Evolutionary conservation across 129 eudicot genomes (phyloP).

Genomic region (Kitagawia praeruptora): DNA sequence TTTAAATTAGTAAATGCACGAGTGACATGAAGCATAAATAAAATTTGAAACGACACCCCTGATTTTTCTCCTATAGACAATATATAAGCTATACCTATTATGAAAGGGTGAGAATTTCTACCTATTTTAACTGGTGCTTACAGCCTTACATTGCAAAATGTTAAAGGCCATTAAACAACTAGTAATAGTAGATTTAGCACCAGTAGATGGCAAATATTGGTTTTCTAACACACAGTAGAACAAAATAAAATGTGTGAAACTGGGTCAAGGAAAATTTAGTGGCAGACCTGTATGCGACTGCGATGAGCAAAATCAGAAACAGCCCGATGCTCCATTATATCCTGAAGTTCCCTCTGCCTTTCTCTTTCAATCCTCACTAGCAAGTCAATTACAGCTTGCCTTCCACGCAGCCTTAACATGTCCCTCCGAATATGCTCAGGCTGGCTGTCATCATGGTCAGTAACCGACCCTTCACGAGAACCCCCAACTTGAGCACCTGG

Average conservation of each 20-base stretch:
- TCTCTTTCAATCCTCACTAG: constrained; percentile 90
- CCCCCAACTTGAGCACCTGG: constrained; percentile 28
- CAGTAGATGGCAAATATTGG: not conserved
- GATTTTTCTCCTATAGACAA: not conserved
- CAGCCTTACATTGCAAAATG: not conserved
- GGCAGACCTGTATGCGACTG: constrained; percentile 86
- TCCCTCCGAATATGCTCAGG: constrained; percentile 91
- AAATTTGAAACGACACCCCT: not conserved
- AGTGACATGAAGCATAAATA: not conserved
- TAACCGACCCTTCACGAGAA: constrained; percentile 42
- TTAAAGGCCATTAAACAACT: not conserved
- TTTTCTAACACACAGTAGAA: not conserved
- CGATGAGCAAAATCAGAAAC: constrained; percentile 99
- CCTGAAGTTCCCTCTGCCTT: constrained; percentile 89
- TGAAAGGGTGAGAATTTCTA: not conserved
- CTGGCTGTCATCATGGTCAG: constrained; percentile 65
- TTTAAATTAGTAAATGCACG: not conserved
- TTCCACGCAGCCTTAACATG: constrained; percentile 82
- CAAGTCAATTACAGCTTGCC: constrained; percentile 86
- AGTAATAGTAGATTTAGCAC: not conserved
- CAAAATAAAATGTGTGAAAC: not conserved
- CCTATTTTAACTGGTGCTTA: not conserved
- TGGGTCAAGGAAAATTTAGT: not conserved
- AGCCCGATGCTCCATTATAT: constrained; percentile 85
- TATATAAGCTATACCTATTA: not conserved